These are phyloP conservation scores for Mycena venus DNA, from an alignment of 768 basidiomycete species.

Conservation along the genomic window DNA sequence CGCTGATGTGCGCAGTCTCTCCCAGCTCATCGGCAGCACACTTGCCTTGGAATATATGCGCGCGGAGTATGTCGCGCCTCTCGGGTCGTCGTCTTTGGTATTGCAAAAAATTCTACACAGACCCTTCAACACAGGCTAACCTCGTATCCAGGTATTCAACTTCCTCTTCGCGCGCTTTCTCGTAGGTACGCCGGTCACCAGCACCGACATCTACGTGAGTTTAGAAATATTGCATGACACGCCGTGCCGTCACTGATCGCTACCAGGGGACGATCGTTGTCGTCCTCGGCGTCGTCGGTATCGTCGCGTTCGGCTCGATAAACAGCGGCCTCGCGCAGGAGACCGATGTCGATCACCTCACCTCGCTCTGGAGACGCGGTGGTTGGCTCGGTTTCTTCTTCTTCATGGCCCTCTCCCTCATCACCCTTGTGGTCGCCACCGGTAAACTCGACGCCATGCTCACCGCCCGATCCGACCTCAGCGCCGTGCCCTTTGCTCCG, in stretches of 20 bases:
- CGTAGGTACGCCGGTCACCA: slow-evolving; percentile 88
- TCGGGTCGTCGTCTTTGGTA: slow-evolving; percentile 80
- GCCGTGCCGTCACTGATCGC: not conserved
- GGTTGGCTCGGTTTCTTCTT: slow-evolving; percentile 96
- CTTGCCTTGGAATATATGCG: slow-evolving; percentile 91
- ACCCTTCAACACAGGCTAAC: not conserved
- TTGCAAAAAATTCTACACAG: too few relatives aligned
- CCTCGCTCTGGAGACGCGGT: slow-evolving; percentile 85
- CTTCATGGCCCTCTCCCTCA: slow-evolving; percentile 78
- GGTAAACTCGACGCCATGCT: slow-evolving; percentile 82
- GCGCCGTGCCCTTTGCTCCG: slow-evolving; percentile 65
- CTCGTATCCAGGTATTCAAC: slow-evolving; percentile 79
- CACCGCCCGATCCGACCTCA: slow-evolving; percentile 76
- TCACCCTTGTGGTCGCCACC: slow-evolving; percentile 75
- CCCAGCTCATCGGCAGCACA: slow-evolving; percentile 90
- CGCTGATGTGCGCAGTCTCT: slow-evolving; percentile 63
- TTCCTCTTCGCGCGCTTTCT: slow-evolving; percentile 94
- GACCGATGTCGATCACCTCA: slow-evolving; percentile 82
- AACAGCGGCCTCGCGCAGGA: slow-evolving; percentile 83
- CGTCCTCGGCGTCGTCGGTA: slow-evolving; percentile 87
- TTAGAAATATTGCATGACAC: not conserved
- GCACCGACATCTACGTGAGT: slow-evolving; percentile 84
- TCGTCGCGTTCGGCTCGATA: slow-evolving; percentile 88
- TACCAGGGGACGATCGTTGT: slow-evolving; percentile 85
- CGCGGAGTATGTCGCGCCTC: slow-evolving; percentile 90